A percentile compares a stretch with the other conserved stretches of the same genome.
Evolutionary conservation across 1,284 basidiomycete species (phyloP).

Genomic region (Trametes polyzona): DNA sequence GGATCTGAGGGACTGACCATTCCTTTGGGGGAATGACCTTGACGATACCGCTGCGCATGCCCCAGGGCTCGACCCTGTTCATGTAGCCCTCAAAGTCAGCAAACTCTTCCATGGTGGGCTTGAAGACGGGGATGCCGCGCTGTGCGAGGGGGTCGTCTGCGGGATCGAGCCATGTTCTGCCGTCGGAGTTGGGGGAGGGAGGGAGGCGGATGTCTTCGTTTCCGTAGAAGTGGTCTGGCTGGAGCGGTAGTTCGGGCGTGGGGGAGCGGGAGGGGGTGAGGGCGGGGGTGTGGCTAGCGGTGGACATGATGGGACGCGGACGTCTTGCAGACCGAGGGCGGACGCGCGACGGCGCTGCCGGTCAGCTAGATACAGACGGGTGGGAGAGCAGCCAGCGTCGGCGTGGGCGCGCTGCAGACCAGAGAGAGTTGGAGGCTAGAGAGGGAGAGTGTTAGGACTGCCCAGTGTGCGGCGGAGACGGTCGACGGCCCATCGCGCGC

Average conservation of each 20-base stretch:
- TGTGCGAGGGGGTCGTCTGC: constrained; percentile 83
- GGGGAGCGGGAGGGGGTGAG: constrained; percentile 59
- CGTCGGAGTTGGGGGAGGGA: constrained; percentile 61
- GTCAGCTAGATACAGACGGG: background rate
- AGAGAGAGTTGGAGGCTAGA: too few relatives aligned
- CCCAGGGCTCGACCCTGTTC: constrained; percentile 86
- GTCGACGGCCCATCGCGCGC: too few relatives aligned
- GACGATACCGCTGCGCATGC: constrained; percentile 85
- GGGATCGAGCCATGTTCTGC: constrained; percentile 71
- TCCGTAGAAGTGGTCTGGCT: constrained; percentile 84
- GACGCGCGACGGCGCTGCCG: background rate
- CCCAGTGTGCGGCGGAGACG: too few relatives aligned
- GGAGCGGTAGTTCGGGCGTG: constrained; percentile 53
- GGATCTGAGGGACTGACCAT: constrained; percentile 63
- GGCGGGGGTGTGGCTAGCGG: constrained; percentile 43
- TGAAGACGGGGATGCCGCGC: constrained; percentile 93
- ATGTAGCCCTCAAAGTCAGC: constrained; percentile 89
- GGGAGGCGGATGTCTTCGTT: constrained; percentile 53
- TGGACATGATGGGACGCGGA: constrained; percentile 24
- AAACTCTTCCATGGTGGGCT: constrained; percentile 88
- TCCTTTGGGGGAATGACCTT: constrained; percentile 93
- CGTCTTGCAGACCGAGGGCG: background rate
- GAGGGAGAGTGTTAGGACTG: too few relatives aligned
- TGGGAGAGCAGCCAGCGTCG: background rate
- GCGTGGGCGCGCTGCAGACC: too few relatives aligned